Evolutionary conservation across 2,329 filamentous ascomycete species (phyloP).

Genomic region (Neobulgaria alba): DNA sequence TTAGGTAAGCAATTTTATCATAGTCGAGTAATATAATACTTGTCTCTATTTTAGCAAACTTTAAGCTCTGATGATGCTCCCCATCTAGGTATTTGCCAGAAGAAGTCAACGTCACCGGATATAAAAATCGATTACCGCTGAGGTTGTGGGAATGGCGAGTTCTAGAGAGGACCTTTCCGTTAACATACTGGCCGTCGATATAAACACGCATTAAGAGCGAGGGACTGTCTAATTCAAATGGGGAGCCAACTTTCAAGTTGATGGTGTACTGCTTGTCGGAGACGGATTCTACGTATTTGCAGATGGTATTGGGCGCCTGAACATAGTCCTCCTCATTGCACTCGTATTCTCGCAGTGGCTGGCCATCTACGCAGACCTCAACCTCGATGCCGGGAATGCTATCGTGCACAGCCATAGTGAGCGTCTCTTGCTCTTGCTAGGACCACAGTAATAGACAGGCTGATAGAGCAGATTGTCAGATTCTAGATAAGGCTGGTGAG

Average conservation of each 20-base stretch:
- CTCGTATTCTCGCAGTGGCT: conserved; percentile 1
- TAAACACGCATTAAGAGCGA: not conserved
- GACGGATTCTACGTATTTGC: conserved; percentile 2
- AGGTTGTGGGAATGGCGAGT: too few relatives aligned
- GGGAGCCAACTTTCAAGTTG: not conserved
- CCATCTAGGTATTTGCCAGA: too few relatives aligned
- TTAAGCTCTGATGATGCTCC: too few relatives aligned
- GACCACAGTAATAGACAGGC: too few relatives aligned
- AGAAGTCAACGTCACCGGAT: too few relatives aligned
- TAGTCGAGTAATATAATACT: too few relatives aligned
- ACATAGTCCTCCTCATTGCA: not conserved
- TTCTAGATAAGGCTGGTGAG: too few relatives aligned
- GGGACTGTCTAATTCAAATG: not conserved
- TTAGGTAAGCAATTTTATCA: too few relatives aligned
- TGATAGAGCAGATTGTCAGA: too few relatives aligned
- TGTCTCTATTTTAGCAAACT: conserved; percentile 10
- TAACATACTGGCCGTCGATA: conserved; percentile 2
- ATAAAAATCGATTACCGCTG: too few relatives aligned
- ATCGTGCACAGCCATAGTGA: conserved; percentile 4
- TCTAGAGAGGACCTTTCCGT: too few relatives aligned
- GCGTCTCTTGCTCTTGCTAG: not conserved
- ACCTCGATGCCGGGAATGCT: conserved; percentile 2
- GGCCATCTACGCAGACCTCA: not conserved
- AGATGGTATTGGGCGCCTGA: not conserved
- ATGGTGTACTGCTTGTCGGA: conserved; percentile 3